Evolutionary conservation across 208 protist species (phyloP).

Genomic region (Vickermania spadyakhi): DNA sequence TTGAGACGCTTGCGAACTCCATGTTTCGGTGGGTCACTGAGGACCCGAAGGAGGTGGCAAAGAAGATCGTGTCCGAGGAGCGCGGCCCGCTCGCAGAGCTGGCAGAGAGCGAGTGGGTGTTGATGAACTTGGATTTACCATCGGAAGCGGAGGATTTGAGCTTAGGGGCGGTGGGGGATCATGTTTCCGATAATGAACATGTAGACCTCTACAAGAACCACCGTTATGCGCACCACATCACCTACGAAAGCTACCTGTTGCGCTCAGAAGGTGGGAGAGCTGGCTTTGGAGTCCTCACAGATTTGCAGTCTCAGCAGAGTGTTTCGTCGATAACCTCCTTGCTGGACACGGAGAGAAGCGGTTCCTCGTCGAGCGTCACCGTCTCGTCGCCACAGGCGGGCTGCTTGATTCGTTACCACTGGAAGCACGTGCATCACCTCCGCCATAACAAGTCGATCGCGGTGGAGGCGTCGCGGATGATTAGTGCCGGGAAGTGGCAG

Average conservation of each 20-base stretch:
- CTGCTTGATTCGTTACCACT: constrained; percentile 58
- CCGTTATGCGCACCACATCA: background rate
- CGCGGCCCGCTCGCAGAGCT: background rate
- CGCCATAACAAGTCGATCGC: constrained; percentile 71
- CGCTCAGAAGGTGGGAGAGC: background rate
- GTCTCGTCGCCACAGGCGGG: constrained; percentile 5
- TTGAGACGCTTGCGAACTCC: constrained; percentile 48
- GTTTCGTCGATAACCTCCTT: background rate
- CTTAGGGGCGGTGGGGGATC: background rate
- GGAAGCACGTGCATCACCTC: constrained; percentile 80
- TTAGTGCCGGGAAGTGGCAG: constrained; percentile 59
- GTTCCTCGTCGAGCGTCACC: background rate
- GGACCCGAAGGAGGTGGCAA: constrained; percentile 54
- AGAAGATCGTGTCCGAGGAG: constrained; percentile 7
- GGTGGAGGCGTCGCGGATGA: constrained; percentile 37
- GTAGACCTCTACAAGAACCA: background rate
- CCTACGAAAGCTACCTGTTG: background rate
- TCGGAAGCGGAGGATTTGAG: constrained; percentile 7
- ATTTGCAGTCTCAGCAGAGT: background rate
- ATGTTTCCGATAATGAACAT: background rate
- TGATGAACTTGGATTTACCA: constrained; percentile 15
- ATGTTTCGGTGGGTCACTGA: constrained; percentile 69
- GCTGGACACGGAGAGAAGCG: background rate
- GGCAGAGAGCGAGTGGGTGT: constrained; percentile 8
- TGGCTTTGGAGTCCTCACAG: no score